Base-by-base conservation (phyloP, 2,329 filamentous ascomycete species). In the Aureobasidium melanogenum region DNA sequence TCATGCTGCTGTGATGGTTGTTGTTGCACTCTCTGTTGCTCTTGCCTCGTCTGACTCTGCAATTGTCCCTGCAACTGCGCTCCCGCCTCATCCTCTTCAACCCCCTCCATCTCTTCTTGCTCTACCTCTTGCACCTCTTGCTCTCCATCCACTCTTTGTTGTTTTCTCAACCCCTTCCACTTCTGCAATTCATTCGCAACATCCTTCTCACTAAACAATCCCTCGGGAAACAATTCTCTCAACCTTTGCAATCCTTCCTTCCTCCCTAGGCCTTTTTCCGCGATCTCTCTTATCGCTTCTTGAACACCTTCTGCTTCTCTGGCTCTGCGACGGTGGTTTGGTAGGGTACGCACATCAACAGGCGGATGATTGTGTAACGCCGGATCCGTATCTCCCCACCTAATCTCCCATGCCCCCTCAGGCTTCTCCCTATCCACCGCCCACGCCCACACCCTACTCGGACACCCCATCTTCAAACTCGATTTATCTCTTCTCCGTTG, bases 181-280 rank as follows among this genome's bases (percentile, higher is more conserved):
- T 60, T 60, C 36, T 60, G 57, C 48, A 60, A 44, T n/a, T 60
- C 57, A 52, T 60, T 60, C 3, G 46, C 48, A 8, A 60, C 26
- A 44, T 60, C 57, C 48, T 52, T 60, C 3, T 60, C 46, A 30
- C 28, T 52, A 6, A 60, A 60, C 46, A 60, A 47, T 3, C 57
- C 57, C 12, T 52, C 57, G 1, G 57, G 46, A 26, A 52, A 60
- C 39, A 43, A 36, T 2, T 19, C 47, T 14, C 17, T 36, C 8
- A 60, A n/a, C 8, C 30, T 43, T 17, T n/a, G 10, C 26, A 60
- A 26, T 1, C 24, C 57, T 19, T 60, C 57, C 15, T 43, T 51
- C 28, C 57, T 44, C 0, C 46, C 28, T 22, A 52, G 10, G 10
- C 48, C 48, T 2, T 17, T 2, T 17, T 19, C n/a, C 14, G 44